phyloP scores from a whole-genome alignment of 768 basidiomycete genomes.

The Tephrocybe rancida region DNA sequence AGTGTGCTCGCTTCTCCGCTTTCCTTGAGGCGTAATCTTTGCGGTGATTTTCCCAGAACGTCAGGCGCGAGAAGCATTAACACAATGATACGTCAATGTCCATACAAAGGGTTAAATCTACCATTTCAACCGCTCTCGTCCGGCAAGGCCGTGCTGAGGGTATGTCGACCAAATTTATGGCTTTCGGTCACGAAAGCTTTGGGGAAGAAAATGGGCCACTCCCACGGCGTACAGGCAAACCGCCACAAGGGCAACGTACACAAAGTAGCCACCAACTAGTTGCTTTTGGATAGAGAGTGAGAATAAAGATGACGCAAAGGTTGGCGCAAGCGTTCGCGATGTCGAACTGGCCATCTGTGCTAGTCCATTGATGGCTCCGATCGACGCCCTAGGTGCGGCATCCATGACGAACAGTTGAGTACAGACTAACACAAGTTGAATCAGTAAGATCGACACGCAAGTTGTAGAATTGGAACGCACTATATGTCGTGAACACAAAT shows the following conservation, averaged over 20 bases:
- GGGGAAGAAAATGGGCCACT: slow-evolving; percentile 10
- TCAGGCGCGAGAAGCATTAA: no score
- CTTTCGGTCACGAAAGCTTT: background rate
- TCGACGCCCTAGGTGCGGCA: slow-evolving; percentile 11
- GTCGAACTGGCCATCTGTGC: slow-evolving; percentile 53
- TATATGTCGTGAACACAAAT: slow-evolving; percentile 34
- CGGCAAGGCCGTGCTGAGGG: no score
- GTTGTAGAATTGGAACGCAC: slow-evolving; percentile 24
- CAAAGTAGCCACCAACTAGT: slow-evolving; percentile 18
- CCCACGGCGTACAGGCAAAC: slow-evolving; percentile 11
- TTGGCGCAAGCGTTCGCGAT: slow-evolving; percentile 52
- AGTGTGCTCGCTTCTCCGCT: no score
- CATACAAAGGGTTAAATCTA: no score
- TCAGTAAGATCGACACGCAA: background rate
- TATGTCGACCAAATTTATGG: no score
- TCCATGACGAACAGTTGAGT: slow-evolving; percentile 17
- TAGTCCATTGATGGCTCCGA: slow-evolving; percentile 48
- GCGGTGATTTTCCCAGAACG: no score
- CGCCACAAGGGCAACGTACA: slow-evolving; percentile 13
- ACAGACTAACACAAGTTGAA: slow-evolving; percentile 5
- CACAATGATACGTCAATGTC: no score
- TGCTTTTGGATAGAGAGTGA: slow-evolving; percentile 17
- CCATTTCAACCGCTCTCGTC: no score
- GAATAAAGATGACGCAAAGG: slow-evolving; percentile 27
- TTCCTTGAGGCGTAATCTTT: no score